Percentiles rank a stretch among this genome's conserved stretches.
Conservation (phyloP, 345 rosid genomes). For the Erysimum cheiranthoides region DNA sequence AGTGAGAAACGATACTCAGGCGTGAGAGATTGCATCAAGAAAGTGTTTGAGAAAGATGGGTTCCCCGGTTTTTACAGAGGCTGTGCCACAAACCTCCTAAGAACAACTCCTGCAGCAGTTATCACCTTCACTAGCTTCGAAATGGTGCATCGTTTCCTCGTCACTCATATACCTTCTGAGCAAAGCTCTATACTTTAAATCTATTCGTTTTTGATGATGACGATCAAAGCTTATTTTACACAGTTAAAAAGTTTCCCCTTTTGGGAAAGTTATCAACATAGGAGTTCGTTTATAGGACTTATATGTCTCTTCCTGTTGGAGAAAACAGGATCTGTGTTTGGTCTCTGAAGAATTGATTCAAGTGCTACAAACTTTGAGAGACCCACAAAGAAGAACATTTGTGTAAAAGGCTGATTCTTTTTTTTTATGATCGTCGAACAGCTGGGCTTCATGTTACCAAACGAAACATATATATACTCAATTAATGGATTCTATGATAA, state of each 20-base stretch:
- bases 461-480: background rate
- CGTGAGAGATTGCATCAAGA: constrained; percentile 68
- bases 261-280: constrained; percentile 18
- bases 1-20: constrained; percentile 79
- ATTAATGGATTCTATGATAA: too few relatives aligned
- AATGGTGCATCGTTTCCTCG: constrained; percentile 83
- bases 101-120: constrained; percentile 94
- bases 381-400: background rate
- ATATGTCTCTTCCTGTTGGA: background rate
- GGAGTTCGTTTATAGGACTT: background rate
- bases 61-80: constrained; percentile 86
- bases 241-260: constrained; percentile 17
- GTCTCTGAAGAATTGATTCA: constrained; percentile 1
- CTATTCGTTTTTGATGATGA: constrained; percentile 28
- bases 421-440: constrained; percentile 13
- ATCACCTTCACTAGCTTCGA: constrained; percentile 96
- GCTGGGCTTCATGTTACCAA: constrained; percentile 37
- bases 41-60: constrained; percentile 74
- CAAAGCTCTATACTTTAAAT: constrained; percentile 46
- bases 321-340: constrained; percentile 18
- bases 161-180: constrained; percentile 59
- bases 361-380: constrained; percentile 32
- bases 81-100: constrained; percentile 82
- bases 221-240: constrained; percentile 29
- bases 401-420: constrained; percentile 5